Conservation (phyloP, 768 basidiomycete species). For the Amanita pseudoporphyria region DNA sequence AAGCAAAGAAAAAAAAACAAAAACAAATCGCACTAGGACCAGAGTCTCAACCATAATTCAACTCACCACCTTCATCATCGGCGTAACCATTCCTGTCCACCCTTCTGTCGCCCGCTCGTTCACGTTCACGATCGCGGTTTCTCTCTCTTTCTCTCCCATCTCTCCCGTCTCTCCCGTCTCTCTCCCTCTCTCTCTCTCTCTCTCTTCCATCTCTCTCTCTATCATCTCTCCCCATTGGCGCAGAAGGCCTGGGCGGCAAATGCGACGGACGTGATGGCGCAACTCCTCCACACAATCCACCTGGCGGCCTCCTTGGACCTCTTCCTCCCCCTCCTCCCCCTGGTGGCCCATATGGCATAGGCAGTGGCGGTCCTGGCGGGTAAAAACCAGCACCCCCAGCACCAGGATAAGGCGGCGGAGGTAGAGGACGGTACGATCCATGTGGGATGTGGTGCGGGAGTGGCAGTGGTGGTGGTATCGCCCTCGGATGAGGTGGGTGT, state of each 20-base stretch:
- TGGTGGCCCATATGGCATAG: conserved; percentile 2
- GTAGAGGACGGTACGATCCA: conserved; percentile 5
- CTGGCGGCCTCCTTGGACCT: conserved; percentile 8
- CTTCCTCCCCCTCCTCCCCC: conserved; percentile 9
- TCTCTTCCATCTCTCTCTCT: conserved; percentile 8
- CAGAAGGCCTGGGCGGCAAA: conserved; percentile 11
- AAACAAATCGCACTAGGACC: no score
- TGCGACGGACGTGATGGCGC: conserved; percentile 9
- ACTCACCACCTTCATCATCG: conserved; percentile 11
- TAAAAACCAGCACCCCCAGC: conserved; percentile 9
- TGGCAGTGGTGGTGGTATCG: no score
- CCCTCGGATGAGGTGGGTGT: conserved; percentile 11
- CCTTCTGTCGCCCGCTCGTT: conserved; percentile 1
- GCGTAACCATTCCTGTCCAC: conserved; percentile 6
- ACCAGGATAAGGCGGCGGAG: background rate
- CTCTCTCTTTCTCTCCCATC: background rate
- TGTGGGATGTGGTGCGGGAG: conserved; percentile 19
- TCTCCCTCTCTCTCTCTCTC: background rate
- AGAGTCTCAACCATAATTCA: conserved; percentile 19
- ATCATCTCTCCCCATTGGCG: no score
- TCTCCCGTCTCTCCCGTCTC: background rate
- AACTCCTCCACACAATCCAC: conserved; percentile 6
- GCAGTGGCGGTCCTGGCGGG: conserved; percentile 6
- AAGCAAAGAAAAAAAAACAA: no score
- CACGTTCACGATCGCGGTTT: conserved; percentile 7